Percentiles rank a stretch among this genome's conserved stretches.
Evolutionary conservation across 2,329 filamentous ascomycete species (phyloP).

Genomic region (Dryadomyces sulphureus): DNA sequence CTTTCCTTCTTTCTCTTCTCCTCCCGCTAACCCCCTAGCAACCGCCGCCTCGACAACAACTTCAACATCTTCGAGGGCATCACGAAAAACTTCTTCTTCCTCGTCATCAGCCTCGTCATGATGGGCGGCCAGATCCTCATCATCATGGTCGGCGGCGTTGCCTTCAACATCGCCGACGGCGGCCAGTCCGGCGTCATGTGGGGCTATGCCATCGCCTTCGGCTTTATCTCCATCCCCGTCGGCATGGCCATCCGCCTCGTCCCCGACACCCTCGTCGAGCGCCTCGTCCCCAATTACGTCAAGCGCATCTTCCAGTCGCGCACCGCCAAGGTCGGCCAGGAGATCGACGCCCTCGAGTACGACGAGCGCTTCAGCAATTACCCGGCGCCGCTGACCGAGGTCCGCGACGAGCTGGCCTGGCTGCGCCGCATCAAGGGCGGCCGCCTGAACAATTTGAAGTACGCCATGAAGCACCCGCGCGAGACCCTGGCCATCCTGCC

Average conservation of each 20-base stretch:
- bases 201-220: conserved; percentile 75
- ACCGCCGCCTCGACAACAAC: conserved; percentile 82
- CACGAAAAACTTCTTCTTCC: conserved; percentile 74
- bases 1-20: not conserved
- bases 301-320: conserved; percentile 25
- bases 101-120: conserved; percentile 74
- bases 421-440: conserved; percentile 69
- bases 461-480: conserved; percentile 60
- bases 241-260: conserved; percentile 70
- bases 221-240: conserved; percentile 70
- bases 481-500: conserved; percentile 50
- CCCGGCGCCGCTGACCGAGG: conserved; percentile 57
- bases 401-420: conserved; percentile 69
- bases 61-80: conserved; percentile 95
- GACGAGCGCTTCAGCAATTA: conserved; percentile 49
- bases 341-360: conserved; percentile 28
- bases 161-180: conserved; percentile 55
- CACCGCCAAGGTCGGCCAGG: not conserved
- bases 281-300: conserved; percentile 36
- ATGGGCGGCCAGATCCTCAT: conserved; percentile 81
- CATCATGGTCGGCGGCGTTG: conserved; percentile 67
- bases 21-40: conserved; percentile 31
- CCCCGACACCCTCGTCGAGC: conserved; percentile 53
- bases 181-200: conserved; percentile 62
- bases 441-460: conserved; percentile 67